phyloP scores from a whole-genome alignment of 306 rosid genomes.

The Vicia sativa region DNA sequence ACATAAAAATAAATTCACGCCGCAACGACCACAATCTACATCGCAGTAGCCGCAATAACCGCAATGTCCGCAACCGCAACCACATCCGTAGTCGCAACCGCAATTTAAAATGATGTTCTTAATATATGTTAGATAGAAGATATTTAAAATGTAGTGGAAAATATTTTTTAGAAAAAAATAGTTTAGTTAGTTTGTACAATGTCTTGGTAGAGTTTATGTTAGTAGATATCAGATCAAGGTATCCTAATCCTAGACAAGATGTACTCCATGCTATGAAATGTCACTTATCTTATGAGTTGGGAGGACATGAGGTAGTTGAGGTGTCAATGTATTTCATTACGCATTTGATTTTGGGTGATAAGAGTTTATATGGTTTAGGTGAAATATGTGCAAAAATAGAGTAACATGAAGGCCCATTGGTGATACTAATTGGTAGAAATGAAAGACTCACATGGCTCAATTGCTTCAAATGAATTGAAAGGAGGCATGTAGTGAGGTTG shows the following conservation, averaged over 20 bases:
- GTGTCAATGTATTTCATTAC: not conserved
- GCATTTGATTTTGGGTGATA: constrained; percentile 7
- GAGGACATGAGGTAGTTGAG: constrained; percentile 18
- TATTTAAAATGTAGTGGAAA: too few relatives aligned
- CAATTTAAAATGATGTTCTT: too few relatives aligned
- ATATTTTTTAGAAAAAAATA: too few relatives aligned
- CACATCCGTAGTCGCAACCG: too few relatives aligned
- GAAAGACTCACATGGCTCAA: not conserved
- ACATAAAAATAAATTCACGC: too few relatives aligned
- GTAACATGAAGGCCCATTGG: constrained; percentile 15
- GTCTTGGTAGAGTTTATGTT: too few relatives aligned
- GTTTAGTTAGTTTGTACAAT: too few relatives aligned
- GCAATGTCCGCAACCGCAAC: too few relatives aligned
- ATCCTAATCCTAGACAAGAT: constrained; percentile 15
- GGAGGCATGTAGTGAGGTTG: not conserved
- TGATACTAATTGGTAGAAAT: constrained; percentile 11
- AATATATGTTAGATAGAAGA: too few relatives aligned
- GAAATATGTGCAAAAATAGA: constrained; percentile 9
- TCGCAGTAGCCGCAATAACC: too few relatives aligned
- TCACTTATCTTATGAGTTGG: constrained; percentile 20
- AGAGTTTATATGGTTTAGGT: not conserved
- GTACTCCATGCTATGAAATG: constrained; percentile 17
- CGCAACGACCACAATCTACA: too few relatives aligned
- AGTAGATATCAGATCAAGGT: not conserved
- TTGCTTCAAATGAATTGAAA: not conserved